A percentile compares a stretch with the other conserved stretches of the same genome.
Evolutionary conservation across 208 protist genomes (phyloP).

Genomic region (Spongospora subterranea): DNA sequence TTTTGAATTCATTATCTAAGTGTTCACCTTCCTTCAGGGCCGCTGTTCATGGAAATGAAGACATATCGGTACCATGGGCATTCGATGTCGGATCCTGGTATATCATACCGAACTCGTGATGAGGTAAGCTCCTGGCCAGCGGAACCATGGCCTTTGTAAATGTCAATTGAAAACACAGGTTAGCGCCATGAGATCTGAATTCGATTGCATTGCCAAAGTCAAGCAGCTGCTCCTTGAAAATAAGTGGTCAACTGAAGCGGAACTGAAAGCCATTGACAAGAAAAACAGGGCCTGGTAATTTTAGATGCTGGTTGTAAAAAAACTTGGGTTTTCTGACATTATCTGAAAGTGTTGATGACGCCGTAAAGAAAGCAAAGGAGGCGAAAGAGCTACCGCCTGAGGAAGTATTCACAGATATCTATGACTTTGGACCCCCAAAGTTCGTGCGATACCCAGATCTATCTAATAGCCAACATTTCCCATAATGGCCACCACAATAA

Average conservation of each 20-base stretch:
- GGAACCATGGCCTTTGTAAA: not conserved
- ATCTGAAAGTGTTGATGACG: conserved; percentile 88
- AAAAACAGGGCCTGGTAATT: conserved; percentile 54
- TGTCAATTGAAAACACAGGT: not conserved
- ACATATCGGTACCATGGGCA: conserved; percentile 93
- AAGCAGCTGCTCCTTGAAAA: conserved; percentile 81
- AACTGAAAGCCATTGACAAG: conserved; percentile 82
- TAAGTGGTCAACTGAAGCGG: conserved; percentile 88
- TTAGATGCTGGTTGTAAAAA: conserved; percentile 16
- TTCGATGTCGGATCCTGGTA: conserved; percentile 97
- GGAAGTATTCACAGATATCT: conserved; percentile 89
- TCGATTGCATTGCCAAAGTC: conserved; percentile 72
- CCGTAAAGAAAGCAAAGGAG: conserved; percentile 84
- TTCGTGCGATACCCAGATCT: conserved; percentile 61
- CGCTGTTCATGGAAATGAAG: conserved; percentile 92
- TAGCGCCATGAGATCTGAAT: conserved; percentile 51
- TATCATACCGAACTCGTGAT: conserved; percentile 91
- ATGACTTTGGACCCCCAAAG: conserved; percentile 65
- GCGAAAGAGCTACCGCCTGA: conserved; percentile 74
- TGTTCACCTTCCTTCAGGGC: conserved; percentile 77
- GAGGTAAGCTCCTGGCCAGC: conserved; percentile 77
- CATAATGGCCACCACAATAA: not conserved
- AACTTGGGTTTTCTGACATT: conserved; percentile 58
- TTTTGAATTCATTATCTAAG: not conserved
- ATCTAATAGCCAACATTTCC: conserved; percentile 22